Base-by-base conservation (phyloP, 371 early-diverging fungal genomes). In the Rhizopus sp. region DNA sequence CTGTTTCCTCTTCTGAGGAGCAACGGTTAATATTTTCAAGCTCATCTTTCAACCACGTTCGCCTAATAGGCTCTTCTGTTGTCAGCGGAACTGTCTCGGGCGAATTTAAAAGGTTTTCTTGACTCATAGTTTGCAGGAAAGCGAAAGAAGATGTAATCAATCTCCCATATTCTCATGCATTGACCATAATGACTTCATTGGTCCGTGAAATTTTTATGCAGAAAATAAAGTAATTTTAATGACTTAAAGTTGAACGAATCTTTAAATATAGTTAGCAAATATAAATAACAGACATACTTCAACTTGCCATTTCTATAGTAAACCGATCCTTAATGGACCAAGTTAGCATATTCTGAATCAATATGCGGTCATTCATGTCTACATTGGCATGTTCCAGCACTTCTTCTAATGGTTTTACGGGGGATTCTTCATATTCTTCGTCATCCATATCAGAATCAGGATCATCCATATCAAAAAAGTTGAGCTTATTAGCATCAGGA, bases 401-500 rank as follows among this genome's bases (percentile, higher is more conserved):
- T 31, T 66, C 60, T 62, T 75, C 65, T 0, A 68, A 63, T 35
- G 58, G 56, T 53, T 70, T 42, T 66, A 45, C 62, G 17, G 6
- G 66, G 54, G 35, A 63, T 16, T 53, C 60, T 60, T 69, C 72
- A 39, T 68, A 49, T 34, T 75, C 63, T 31, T 58, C 59, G n/a
- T 61, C 60, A 3, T 53, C 46, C 7, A 15, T 38, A 0, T 60
- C 57, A 17, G 32, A 47, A 50, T 35, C 49, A 32, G 13, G 42
- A 31, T 30, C 30, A 17, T 53, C 53, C 8, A 42, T 48, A 32
- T 51, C 48, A 50, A 80, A 77, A 48, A 80, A 80, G 3, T 60
- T 50, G 29, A 80, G 50, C 17, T 80, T 80, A 50, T 73, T 64
- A 4, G 62, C 49, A 47, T 80, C 80, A 12, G 77, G 77, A 38